Evolutionary conservation across 169 alveolate genomes (phyloP), one percentile per base, ranked within the genome.

Genomic region (Cryptosporidium canis): DNA sequence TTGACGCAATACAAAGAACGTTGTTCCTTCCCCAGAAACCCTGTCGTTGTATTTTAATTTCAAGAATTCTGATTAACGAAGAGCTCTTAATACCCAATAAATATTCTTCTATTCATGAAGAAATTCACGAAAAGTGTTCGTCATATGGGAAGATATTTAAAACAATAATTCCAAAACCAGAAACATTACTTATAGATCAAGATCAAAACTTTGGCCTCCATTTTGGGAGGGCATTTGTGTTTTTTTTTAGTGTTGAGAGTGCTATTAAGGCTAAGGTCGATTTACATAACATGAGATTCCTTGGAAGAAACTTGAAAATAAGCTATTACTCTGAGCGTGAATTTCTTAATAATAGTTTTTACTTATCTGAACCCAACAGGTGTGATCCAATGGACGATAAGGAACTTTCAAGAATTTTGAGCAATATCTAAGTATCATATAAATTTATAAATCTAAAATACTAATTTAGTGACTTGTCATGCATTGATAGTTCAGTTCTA

Each of bases 11-110:
- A 9, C 0, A 21, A 5, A 33, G 24, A 14, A 43, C 72, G n/a
- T 21, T 77, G 39, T 16, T 77, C 24, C n/a, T 55, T 37, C 77
- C 66, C 14, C 56, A 77, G 7, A 56, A 58, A 2, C 87, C 87
- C 8, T 77, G 64, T 24, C 87, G 87, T 63, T 77, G 87, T n/a
- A 77, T 77, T 41, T 16, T 58, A 48, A n/a, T 77, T 56, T 77
- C 87, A 55, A 77, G 39, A 8, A 24, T 77, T 24, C 41, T 77
- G 3, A 77, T 58, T 5, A 7, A 41, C 27, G 87, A 77, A 37
- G 87, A 77, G 35, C 45, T 68, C 18, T 21, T 77, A 6, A 45
- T 44, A 14, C 24, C 70, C 0, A 45, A 58, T 24, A 35, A 7
- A 18, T 56, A 56, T 43, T 29, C 27, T 61, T 55, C 55, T 21